Conservation (phyloP, 2,329 filamentous ascomycete genomes). For the Epichloe festucae region DNA sequence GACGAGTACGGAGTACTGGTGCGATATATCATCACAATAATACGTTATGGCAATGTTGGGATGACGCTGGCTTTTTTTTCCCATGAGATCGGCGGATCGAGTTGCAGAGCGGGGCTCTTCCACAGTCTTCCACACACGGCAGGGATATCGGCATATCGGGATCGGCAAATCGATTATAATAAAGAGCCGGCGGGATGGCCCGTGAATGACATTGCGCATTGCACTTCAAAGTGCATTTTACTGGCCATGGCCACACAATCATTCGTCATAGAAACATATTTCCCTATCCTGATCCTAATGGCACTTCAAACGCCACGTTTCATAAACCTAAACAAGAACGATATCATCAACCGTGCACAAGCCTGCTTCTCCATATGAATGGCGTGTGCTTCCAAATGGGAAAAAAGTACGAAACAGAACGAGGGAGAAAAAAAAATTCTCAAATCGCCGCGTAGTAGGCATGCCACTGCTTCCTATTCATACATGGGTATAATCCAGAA, state of each 20-base stretch:
- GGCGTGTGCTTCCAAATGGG: not conserved
- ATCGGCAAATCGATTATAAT: no score
- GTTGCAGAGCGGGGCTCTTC: not conserved
- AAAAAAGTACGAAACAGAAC: not conserved
- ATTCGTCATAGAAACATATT: not conserved
- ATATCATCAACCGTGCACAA: not conserved
- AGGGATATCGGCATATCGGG: no score
- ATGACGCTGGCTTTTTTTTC: not conserved
- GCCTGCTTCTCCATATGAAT: not conserved
- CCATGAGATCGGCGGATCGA: not conserved
- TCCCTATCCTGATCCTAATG: not conserved
- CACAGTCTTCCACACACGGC: not conserved
- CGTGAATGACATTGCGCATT: no score
- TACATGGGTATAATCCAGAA: constrained; percentile 10
- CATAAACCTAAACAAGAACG: not conserved
- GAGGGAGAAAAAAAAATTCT: not conserved
- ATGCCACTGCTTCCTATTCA: not conserved
- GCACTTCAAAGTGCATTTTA: no score
- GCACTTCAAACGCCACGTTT: not conserved
- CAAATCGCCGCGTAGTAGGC: not conserved
- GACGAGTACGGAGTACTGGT: no score
- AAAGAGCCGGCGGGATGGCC: no score
- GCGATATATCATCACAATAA: no score
- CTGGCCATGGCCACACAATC: no score
- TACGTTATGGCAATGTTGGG: no score